phyloP scores from a whole-genome alignment of 2,329 filamentous ascomycete species.

The Mollisia scopiformis region DNA sequence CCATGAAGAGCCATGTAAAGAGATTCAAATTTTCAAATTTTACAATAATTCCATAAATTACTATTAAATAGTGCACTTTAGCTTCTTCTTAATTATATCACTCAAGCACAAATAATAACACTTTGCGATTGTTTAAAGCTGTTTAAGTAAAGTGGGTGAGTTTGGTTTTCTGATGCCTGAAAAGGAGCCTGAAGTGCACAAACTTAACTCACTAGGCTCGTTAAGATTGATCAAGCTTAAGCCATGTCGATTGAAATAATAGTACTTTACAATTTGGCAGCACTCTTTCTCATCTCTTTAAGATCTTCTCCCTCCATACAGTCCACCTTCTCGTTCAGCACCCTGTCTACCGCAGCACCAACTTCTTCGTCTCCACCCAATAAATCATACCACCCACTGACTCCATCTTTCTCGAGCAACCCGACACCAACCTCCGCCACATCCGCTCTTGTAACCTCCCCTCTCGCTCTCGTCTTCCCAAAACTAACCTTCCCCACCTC shows the following conservation, averaged over 20 bases:
- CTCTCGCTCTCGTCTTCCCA: conserved; percentile 43
- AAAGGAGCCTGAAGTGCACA: too few species aligned
- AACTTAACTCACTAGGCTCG: too few species aligned
- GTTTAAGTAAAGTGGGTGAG: too few species aligned
- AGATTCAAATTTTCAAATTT: too few species aligned
- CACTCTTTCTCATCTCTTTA: conserved; percentile 28
- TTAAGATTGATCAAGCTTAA: background rate
- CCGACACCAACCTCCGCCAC: conserved; percentile 62
- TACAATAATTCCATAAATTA: too few species aligned
- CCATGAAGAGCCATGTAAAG: too few species aligned
- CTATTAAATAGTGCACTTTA: too few species aligned
- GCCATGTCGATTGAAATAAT: background rate
- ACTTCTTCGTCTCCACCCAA: conserved; percentile 55
- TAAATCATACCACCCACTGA: conserved; percentile 57
- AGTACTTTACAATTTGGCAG: background rate
- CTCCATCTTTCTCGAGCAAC: conserved; percentile 51
- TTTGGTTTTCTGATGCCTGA: too few species aligned
- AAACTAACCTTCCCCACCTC: conserved; percentile 45
- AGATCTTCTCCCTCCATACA: conserved; percentile 53
- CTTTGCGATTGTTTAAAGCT: too few species aligned
- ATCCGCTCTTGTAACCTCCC: conserved; percentile 53
- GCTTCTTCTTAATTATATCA: too few species aligned
- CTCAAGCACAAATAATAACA: too few species aligned
- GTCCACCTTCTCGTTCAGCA: conserved; percentile 53
- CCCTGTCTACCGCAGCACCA: conserved; percentile 50